A percentile compares a stretch with the other conserved stretches of the same genome.
phyloP scores from a whole-genome alignment of 345 rosid species.

The Gossypium stocksii region DNA sequence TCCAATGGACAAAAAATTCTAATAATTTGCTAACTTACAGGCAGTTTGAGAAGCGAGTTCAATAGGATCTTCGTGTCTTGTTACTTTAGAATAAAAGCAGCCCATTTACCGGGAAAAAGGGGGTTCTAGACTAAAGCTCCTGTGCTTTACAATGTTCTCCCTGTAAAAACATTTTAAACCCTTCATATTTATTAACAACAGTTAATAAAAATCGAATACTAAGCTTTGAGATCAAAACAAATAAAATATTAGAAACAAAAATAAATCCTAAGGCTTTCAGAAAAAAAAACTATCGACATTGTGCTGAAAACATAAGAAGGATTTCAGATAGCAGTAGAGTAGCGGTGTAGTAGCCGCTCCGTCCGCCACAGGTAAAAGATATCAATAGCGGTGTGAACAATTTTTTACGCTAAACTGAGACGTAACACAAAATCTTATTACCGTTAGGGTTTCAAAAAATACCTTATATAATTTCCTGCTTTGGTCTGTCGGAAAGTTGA shows the following conservation, averaged over 20 bases:
- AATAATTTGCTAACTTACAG: conserved; percentile 44
- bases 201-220: neutral
- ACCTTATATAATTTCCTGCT: too few species aligned
- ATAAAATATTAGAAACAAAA: neutral
- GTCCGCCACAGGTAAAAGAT: neutral
- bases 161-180: conserved; percentile 22
- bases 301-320: neutral
- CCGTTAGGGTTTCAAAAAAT: neutral
- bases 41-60: conserved; percentile 89
- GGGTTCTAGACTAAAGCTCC: conserved; percentile 20
- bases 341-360: neutral
- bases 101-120: conserved; percentile 61
- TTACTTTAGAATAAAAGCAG: conserved; percentile 77
- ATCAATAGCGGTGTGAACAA: neutral
- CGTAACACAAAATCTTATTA: neutral
- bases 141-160: conserved; percentile 22
- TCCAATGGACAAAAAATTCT: neutral
- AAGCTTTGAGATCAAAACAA: neutral
- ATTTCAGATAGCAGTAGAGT: neutral
- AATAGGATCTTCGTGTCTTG: conserved; percentile 75
- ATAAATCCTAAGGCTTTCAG: neutral
- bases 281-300: neutral
- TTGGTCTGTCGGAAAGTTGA: too few species aligned
- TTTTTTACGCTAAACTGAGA: neutral
- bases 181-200: conserved; percentile 13